Evolutionary conservation across 2,329 filamentous ascomycete species (phyloP).

Genomic region (Pleomassaria siparia): DNA sequence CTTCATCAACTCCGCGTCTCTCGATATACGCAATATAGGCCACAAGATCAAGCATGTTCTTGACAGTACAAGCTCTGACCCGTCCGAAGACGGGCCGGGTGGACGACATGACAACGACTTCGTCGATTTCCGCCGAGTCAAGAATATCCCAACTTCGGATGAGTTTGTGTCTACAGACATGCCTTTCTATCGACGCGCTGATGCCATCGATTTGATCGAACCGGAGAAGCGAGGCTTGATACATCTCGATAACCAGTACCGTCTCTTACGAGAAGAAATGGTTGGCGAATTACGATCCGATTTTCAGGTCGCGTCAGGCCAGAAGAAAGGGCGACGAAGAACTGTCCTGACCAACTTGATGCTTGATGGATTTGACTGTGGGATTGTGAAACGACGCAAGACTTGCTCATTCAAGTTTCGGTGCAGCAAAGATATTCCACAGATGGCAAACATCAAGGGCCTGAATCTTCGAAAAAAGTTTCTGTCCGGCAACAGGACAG

Average conservation of each 20-base stretch:
- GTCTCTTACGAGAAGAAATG: constrained; percentile 71
- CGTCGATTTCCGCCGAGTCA: constrained; percentile 60
- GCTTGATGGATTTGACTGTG: constrained; percentile 44
- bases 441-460: constrained; percentile 37
- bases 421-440: constrained; percentile 48
- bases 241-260: constrained; percentile 72
- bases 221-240: constrained; percentile 43
- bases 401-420: constrained; percentile 45
- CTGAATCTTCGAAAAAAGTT: constrained; percentile 47
- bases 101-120: constrained; percentile 76
- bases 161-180: constrained; percentile 60
- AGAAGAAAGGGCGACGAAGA: constrained; percentile 50
- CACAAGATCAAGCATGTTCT: constrained; percentile 51
- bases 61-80: constrained; percentile 54
- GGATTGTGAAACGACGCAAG: constrained; percentile 31
- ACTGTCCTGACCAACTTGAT: constrained; percentile 46
- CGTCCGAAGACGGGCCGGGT: constrained; percentile 50
- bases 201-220: constrained; percentile 50
- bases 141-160: constrained; percentile 66
- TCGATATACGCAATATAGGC: constrained; percentile 57
- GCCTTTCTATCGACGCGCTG: constrained; percentile 57
- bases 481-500: constrained; percentile 50
- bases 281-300: constrained; percentile 66
- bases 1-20: constrained; percentile 44
- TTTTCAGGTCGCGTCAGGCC: constrained; percentile 53